A percentile compares a stretch with the other conserved stretches of the same genome.
These are phyloP conservation scores for Immersiella caudata DNA, from an alignment of 495 filamentous ascomycete species.

Conservation along the genomic window DNA sequence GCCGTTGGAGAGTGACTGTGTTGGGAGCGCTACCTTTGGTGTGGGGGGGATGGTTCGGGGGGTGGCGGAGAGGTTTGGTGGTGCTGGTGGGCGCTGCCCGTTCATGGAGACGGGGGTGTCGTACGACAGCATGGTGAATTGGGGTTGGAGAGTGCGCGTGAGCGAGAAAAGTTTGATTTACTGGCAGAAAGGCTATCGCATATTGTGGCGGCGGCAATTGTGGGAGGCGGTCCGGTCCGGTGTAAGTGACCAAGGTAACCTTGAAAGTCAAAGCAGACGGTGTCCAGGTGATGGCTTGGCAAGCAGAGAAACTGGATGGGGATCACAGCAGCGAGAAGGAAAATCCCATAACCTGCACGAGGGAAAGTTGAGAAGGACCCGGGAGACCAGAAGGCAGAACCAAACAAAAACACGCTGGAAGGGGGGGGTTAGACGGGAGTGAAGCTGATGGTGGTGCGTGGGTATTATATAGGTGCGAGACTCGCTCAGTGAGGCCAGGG, in stretches of 20 bases:
- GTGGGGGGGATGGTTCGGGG: conserved; percentile 40
- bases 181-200: conserved; percentile 21
- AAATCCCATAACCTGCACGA: conserved; percentile 15
- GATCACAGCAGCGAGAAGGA: conserved; percentile 24
- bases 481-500: conserved; percentile 9
- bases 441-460: conserved; percentile 30
- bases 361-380: conserved; percentile 11
- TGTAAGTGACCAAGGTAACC: conserved; percentile 11
- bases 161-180: background rate
- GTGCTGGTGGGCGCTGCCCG: conserved; percentile 36
- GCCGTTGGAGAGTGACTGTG: conserved; percentile 34
- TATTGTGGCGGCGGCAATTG: conserved; percentile 13
- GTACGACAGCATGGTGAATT: conserved; percentile 46
- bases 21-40: conserved; percentile 36
- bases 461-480: conserved; percentile 33
- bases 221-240: background rate
- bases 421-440: conserved; percentile 17
- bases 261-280: conserved; percentile 8
- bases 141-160: background rate
- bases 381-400: conserved; percentile 12
- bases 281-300: conserved; percentile 2
- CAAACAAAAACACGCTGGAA: conserved; percentile 26
- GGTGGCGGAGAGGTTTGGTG: conserved; percentile 36
- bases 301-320: background rate
- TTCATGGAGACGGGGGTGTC: conserved; percentile 44